Conservation (phyloP, 768 basidiomycete species). For the Leccinum boreale region DNA sequence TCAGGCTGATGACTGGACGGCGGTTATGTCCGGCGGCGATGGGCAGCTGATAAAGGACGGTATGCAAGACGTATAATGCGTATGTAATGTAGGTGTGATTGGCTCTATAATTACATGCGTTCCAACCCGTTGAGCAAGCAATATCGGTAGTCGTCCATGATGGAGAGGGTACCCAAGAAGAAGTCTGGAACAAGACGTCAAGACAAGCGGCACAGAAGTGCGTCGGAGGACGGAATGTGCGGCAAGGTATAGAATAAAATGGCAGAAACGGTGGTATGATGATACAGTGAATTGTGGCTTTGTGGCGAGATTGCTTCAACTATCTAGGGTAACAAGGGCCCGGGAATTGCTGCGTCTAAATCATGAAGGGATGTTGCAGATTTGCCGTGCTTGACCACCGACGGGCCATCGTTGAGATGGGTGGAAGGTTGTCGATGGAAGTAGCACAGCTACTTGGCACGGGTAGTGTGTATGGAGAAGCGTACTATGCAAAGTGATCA, state of each 20-base stretch:
- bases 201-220: constrained; percentile 14
- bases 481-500: constrained; percentile 19
- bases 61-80: constrained; percentile 23
- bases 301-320: constrained; percentile 5
- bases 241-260: constrained; percentile 12
- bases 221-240: not conserved
- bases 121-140: constrained; percentile 28
- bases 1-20: not conserved
- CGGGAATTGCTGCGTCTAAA: constrained; percentile 25
- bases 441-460: constrained; percentile 27
- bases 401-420: constrained; percentile 35
- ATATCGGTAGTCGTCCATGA: constrained; percentile 26
- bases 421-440: constrained; percentile 31
- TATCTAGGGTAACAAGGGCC: not conserved
- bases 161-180: constrained; percentile 28
- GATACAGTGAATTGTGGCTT: constrained; percentile 16
- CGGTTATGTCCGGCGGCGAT: constrained; percentile 3
- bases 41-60: constrained; percentile 7
- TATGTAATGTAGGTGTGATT: constrained; percentile 28
- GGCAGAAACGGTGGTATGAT: constrained; percentile 1
- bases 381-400: constrained; percentile 36
- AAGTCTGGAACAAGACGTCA: constrained; percentile 28
- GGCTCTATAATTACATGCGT: constrained; percentile 31
- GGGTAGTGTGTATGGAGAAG: constrained; percentile 24
- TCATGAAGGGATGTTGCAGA: constrained; percentile 32